Evolutionary conservation across 176 grass and related monocot species (phyloP).

Genomic region (Ensete ventricosum): DNA sequence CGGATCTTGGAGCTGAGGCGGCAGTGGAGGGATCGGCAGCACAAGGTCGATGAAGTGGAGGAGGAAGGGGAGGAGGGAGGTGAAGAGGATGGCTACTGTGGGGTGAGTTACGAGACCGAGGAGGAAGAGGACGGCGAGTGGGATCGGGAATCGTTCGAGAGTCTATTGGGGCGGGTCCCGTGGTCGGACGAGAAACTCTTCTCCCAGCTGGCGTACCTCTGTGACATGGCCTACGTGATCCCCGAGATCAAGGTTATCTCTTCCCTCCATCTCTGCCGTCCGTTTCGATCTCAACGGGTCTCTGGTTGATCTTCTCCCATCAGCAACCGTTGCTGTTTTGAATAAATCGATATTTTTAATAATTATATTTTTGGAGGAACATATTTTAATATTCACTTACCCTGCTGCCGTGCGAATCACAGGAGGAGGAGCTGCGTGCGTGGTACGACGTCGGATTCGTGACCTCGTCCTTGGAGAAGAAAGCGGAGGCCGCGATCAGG

Average conservation of each 20-base stretch:
- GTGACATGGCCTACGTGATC: constrained; percentile 94
- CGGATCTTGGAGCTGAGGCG: constrained; percentile 61
- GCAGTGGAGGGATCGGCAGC: constrained; percentile 19
- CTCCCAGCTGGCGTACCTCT: constrained; percentile 82
- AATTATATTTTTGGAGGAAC: background rate
- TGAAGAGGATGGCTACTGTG: constrained; percentile 32
- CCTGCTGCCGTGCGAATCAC: background rate
- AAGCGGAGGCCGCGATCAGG: constrained; percentile 36
- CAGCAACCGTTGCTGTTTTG: background rate
- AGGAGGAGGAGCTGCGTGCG: constrained; percentile 52
- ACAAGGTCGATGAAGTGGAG: background rate
- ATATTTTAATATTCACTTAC: background rate
- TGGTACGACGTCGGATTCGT: constrained; percentile 48
- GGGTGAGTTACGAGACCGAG: constrained; percentile 48
- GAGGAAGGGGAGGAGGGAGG: constrained; percentile 19
- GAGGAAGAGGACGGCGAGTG: constrained; percentile 33
- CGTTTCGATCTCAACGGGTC: constrained; percentile 3
- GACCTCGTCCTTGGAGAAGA: constrained; percentile 80
- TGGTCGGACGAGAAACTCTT: constrained; percentile 59
- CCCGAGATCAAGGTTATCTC: constrained; percentile 79
- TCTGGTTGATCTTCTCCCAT: background rate
- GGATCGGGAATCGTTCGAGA: constrained; percentile 64
- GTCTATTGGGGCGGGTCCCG: constrained; percentile 53
- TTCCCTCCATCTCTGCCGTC: background rate
- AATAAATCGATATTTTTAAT: background rate